Conservation (phyloP, 2,329 filamentous ascomycete species). For the Colletotrichum chrysophilum region DNA sequence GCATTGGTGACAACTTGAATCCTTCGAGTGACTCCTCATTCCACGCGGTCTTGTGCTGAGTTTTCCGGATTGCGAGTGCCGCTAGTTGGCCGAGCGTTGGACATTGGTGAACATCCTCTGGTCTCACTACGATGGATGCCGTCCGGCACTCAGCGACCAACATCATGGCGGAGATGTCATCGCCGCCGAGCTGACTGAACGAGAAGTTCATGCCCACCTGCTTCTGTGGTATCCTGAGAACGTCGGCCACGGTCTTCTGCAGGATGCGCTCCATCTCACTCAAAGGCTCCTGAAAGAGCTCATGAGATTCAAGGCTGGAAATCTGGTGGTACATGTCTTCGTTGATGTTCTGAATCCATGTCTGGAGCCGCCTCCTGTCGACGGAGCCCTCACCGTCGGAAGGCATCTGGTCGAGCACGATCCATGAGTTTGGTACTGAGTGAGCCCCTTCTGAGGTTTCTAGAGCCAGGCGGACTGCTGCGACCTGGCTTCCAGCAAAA, state of each 20-base stretch:
- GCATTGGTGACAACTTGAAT: slow-evolving; percentile 59
- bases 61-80: slow-evolving; percentile 36
- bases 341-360: slow-evolving; percentile 60
- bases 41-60: slow-evolving; percentile 32
- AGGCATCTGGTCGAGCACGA: slow-evolving; percentile 52
- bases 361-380: slow-evolving; percentile 51
- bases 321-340: slow-evolving; percentile 51
- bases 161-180: slow-evolving; percentile 42
- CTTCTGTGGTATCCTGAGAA: slow-evolving; percentile 39
- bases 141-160: slow-evolving; percentile 42
- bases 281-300: slow-evolving; percentile 36
- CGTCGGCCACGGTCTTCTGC: slow-evolving; percentile 41
- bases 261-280: slow-evolving; percentile 44
- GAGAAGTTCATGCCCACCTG: slow-evolving; percentile 49
- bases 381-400: slow-evolving; percentile 41
- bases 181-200: slow-evolving; percentile 44
- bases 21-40: slow-evolving; percentile 37
- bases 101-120: slow-evolving; percentile 41
- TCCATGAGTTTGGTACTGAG: slow-evolving; percentile 51
- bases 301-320: slow-evolving; percentile 45
- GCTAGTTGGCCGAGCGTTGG: slow-evolving; percentile 44
- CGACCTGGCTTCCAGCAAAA: slow-evolving; percentile 46
- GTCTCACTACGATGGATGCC: slow-evolving; percentile 40
- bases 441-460: slow-evolving; percentile 34
- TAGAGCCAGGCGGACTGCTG: slow-evolving; percentile 34